phyloP scores from a whole-genome alignment of 768 basidiomycete genomes.

The Dacryopinax primogenitus region DNA sequence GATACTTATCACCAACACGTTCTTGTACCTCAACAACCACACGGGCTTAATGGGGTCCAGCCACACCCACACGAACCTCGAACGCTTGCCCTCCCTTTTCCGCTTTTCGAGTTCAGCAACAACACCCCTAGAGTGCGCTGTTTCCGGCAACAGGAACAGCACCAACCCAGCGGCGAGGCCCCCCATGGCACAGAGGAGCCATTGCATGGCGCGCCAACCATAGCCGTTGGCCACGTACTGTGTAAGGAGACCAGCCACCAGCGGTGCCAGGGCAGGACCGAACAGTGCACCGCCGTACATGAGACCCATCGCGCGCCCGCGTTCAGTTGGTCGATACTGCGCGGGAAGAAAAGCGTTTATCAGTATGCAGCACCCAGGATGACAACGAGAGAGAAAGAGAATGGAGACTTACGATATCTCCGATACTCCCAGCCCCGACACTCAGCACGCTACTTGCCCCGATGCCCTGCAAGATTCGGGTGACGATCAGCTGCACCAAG shows the following conservation, averaged over 20 bases:
- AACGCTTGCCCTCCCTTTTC: neutral
- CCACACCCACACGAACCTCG: neutral
- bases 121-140: slow-evolving; percentile 11
- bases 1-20: slow-evolving; percentile 11
- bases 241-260: slow-evolving; percentile 12
- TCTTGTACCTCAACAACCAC: neutral
- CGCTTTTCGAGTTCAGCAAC: neutral
- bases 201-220: slow-evolving; percentile 21
- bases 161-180: slow-evolving; percentile 11
- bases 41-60: slow-evolving; percentile 11
- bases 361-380: neutral
- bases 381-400: neutral
- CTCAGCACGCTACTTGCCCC: slow-evolving; percentile 42
- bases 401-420: slow-evolving; percentile 22
- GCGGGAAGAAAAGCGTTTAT: neutral
- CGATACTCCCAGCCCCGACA: slow-evolving; percentile 42
- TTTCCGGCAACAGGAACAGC: slow-evolving; percentile 16
- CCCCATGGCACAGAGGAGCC: slow-evolving; percentile 16
- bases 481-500: slow-evolving; percentile 40
- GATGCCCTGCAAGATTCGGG: slow-evolving; percentile 52
- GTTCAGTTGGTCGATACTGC: slow-evolving; percentile 2
- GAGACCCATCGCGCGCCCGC: slow-evolving; percentile 2
- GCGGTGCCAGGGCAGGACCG: slow-evolving; percentile 5
- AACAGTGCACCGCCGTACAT: slow-evolving; percentile 6
- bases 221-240: slow-evolving; percentile 4